Evolutionary conservation across 495 filamentous ascomycete species (phyloP), one percentile per base, ranked within the genome.

Genomic region (Apiosordaria backusii): DNA sequence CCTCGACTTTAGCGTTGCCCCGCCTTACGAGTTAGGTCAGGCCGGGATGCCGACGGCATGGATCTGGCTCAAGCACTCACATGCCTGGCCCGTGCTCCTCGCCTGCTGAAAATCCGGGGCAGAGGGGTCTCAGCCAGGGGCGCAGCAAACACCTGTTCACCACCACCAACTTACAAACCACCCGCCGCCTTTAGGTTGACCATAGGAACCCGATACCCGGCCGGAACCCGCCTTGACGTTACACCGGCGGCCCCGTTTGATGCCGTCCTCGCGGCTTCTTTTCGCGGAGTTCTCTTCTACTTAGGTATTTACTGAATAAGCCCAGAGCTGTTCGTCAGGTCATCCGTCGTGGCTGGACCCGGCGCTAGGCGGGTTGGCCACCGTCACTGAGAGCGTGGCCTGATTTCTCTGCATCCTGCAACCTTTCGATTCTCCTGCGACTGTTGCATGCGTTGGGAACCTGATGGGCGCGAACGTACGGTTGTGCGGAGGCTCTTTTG

Each of bases 331-430:
- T 16, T 22, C n/a, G 62, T 57, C 52, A 35, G 62, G n/a, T 57
- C 22, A 55, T 57, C 24, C 6, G n/a, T 15, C 18, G 27, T 10
- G 25, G 63, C 50, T 57, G 65, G 26, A 57, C 50, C 64, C 60
- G 61, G 53, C 55, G 61, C 64, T 69, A 66, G 61, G 22, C 5
- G 60, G 25, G 29, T 50, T 40, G 63, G 50, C 63, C 53, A 62
- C 63, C 54, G 19, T 35, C 19, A 35, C 6, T 63, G 2, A 29
- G 7, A 7, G 23, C 19, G 63, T 69, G 63, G 67, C 59, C 67
- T 69, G 67, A 69, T 55, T 58, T 45, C 21, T 57, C 65, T 53
- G 60, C 65, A 59, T 24, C 58, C 57, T 53, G 24, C 64, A 27
- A 19, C 58, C 25, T 61, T 21, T 19, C 23, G 40, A 26, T 50